phyloP scores from a whole-genome alignment of 2,329 filamentous ascomycete genomes.

The Aspergillus candidus region DNA sequence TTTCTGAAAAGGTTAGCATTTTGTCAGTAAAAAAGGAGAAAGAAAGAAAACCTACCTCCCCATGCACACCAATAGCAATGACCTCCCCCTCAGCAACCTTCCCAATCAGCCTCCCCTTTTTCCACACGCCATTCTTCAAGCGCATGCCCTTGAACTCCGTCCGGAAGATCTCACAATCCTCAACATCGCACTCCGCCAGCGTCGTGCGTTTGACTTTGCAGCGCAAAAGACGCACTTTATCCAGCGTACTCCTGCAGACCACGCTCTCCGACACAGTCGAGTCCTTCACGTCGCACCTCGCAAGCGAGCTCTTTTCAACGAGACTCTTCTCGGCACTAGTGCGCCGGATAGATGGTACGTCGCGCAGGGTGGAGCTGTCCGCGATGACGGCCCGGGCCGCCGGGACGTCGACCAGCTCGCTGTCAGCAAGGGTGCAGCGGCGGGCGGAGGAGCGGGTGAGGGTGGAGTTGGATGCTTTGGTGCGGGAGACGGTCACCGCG shows the following conservation, averaged over 20 bases:
- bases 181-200: constrained; percentile 18
- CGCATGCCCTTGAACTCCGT: constrained; percentile 19
- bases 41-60: constrained; percentile 7
- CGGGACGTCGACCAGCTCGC: constrained; percentile 12
- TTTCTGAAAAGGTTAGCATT: too few relatives aligned
- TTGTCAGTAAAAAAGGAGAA: background rate
- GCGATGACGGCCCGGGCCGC: constrained; percentile 7
- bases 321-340: constrained; percentile 13
- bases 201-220: constrained; percentile 9
- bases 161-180: constrained; percentile 15
- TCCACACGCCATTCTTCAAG: constrained; percentile 22
- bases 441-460: constrained; percentile 11
- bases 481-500: constrained; percentile 11
- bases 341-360: constrained; percentile 9
- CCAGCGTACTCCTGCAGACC: constrained; percentile 12
- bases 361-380: constrained; percentile 10
- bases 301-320: constrained; percentile 10
- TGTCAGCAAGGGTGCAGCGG: constrained; percentile 11
- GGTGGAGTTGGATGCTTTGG: constrained; percentile 12
- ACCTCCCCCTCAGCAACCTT: constrained; percentile 12
- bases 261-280: constrained; percentile 11
- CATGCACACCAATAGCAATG: constrained; percentile 6
- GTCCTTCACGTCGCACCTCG: constrained; percentile 8
- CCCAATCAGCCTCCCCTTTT: constrained; percentile 18
- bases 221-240: constrained; percentile 3